A percentile compares a stretch with the other conserved stretches of the same genome.
Evolutionary conservation across 495 filamentous ascomycete genomes (phyloP).

Genomic region (Penicillium paradoxum): DNA sequence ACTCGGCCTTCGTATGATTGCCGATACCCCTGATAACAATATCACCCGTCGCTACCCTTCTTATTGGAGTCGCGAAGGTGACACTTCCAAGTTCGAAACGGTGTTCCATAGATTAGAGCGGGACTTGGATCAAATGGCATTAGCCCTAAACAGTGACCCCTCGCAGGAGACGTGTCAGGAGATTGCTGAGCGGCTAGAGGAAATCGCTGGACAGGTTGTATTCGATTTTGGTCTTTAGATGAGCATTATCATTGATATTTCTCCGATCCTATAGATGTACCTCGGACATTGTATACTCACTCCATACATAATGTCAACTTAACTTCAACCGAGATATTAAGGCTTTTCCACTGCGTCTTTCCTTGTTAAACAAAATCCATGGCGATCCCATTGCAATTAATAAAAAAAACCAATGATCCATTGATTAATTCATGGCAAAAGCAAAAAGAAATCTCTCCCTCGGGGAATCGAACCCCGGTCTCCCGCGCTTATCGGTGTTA

Average conservation of each 20-base stretch:
- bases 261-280: not conserved
- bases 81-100: not conserved
- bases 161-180: not conserved
- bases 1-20: not conserved
- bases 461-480: constrained; percentile 54
- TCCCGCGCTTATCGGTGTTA: constrained; percentile 41
- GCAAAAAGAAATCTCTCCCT: constrained; percentile 35
- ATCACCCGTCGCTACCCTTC: not conserved
- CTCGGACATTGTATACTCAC: no score
- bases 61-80: not conserved
- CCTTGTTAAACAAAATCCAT: no score
- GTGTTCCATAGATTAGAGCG: not conserved
- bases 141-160: not conserved
- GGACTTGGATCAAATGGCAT: not conserved
- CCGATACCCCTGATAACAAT: not conserved
- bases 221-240: not conserved
- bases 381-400: no score
- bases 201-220: not conserved
- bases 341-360: no score
- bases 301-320: no score
- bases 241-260: no score
- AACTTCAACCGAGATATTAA: no score
- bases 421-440: no score
- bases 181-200: not conserved
- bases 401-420: not conserved